Evolutionary conservation across 371 early-diverging fungal species (phyloP).

Genomic region (Chytridium lagenaria): DNA sequence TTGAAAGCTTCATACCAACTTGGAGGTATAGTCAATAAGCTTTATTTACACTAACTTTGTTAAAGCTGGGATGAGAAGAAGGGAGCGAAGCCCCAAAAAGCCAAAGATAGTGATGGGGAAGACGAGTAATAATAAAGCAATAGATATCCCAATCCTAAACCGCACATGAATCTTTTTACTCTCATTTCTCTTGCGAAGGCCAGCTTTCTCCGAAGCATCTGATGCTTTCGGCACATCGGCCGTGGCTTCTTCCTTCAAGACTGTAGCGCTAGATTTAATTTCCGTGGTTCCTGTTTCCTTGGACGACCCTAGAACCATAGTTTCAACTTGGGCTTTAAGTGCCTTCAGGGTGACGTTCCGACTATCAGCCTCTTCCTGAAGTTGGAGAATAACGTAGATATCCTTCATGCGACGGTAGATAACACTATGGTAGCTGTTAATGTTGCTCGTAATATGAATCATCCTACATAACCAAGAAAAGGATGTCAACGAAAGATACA

Average conservation of each 20-base stretch:
- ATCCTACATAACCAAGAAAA: constrained; percentile 49
- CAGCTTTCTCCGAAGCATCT: constrained; percentile 18
- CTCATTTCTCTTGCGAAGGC: constrained; percentile 39
- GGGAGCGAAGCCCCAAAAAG: constrained; percentile 14
- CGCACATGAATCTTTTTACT: constrained; percentile 17
- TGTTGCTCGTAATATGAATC: neutral
- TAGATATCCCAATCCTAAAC: neutral
- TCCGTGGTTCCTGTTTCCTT: neutral
- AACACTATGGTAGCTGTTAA: constrained; percentile 38
- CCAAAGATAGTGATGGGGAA: constrained; percentile 28
- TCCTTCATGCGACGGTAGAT: constrained; percentile 50
- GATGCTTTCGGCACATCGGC: neutral
- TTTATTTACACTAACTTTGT: neutral
- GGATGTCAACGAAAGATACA: constrained; percentile 48
- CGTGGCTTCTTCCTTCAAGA: neutral
- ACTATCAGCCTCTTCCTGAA: constrained; percentile 35
- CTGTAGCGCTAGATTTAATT: constrained; percentile 8
- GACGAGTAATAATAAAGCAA: constrained; percentile 15
- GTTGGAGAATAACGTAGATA: constrained; percentile 44
- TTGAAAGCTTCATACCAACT: constrained; percentile 97
- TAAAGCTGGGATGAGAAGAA: constrained; percentile 33
- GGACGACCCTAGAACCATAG: constrained; percentile 14
- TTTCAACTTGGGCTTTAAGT: constrained; percentile 35
- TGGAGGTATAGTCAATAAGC: constrained; percentile 71
- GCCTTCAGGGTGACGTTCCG: constrained; percentile 30